Conservation (phyloP, 345 rosid genomes). For the Trapa bicornis region DNA sequence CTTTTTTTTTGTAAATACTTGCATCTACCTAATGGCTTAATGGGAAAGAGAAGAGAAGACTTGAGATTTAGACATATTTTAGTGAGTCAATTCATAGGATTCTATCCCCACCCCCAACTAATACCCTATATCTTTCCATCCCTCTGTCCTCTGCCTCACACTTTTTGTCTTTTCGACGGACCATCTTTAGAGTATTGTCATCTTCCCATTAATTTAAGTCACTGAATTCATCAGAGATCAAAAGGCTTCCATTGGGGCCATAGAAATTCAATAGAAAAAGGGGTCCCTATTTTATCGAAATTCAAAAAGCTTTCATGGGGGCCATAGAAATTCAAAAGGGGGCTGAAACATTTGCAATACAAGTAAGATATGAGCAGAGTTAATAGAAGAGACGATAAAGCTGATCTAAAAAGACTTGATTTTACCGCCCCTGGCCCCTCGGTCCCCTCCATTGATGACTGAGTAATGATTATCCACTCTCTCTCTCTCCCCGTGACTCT, state of each 20-base stretch:
- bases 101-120: neutral
- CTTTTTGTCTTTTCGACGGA: neutral
- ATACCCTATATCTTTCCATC: neutral
- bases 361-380: neutral
- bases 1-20: no score
- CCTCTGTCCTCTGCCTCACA: neutral
- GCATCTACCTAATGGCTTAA: no score
- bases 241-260: no score
- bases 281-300: neutral
- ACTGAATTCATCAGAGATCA: no score
- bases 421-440: no score
- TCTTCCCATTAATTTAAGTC: neutral
- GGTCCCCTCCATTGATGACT: no score
- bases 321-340: neutral
- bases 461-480: no score
- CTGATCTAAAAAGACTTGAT: neutral
- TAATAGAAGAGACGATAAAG: neutral
- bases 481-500: neutral
- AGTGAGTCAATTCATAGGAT: conserved; percentile 1
- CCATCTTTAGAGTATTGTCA: no score
- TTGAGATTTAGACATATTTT: neutral
- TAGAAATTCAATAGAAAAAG: no score
- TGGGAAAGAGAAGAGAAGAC: neutral
- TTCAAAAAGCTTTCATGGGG: neutral
- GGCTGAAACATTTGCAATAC: neutral